Conservation (phyloP, 352 stramenopile genomes). For the Phytophthora sojae region DNA sequence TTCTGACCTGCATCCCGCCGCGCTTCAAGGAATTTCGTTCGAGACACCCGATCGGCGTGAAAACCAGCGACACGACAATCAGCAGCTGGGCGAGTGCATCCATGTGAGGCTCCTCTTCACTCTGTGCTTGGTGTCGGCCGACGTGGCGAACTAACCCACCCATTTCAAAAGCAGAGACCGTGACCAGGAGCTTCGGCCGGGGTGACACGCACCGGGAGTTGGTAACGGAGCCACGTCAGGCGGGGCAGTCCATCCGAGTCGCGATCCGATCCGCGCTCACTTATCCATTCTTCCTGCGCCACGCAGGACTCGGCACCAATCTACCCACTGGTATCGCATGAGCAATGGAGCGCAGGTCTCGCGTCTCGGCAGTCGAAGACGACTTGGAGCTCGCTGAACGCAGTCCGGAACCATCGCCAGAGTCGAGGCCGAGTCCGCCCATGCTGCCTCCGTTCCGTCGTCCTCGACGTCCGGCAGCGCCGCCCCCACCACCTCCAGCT, state of each 20-base stretch:
- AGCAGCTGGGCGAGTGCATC: conserved; percentile 16
- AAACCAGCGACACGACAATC: conserved; percentile 6
- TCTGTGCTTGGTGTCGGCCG: conserved; percentile 12
- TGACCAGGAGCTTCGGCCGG: conserved; percentile 8
- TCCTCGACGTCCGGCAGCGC: conserved; percentile 22
- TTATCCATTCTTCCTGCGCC: conserved; percentile 11
- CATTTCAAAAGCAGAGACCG: conserved; percentile 22
- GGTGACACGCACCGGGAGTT: conserved; percentile 13
- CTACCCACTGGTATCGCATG: no score
- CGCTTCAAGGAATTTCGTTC: conserved; percentile 35
- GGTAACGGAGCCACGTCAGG: conserved; percentile 11
- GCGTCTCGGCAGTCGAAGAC: conserved; percentile 24
- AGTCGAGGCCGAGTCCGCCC: conserved; percentile 2
- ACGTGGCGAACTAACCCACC: conserved; percentile 23
- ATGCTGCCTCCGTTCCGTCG: conserved; percentile 33
- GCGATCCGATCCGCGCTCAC: conserved; percentile 10
- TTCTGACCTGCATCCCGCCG: not conserved
- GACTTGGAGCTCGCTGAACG: conserved; percentile 27
- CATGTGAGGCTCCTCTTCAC: conserved; percentile 9
- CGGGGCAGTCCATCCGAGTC: conserved; percentile 14
- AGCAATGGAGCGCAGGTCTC: conserved; percentile 22
- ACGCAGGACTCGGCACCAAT: conserved; percentile 1
- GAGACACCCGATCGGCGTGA: conserved; percentile 9
- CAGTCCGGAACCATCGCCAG: conserved; percentile 22
- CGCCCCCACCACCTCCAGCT: conserved; percentile 12